Percentiles rank a stretch among this genome's conserved stretches.
These are phyloP conservation scores for Hypoxylon sp. DNA, from an alignment of 2,329 filamentous ascomycete species.

Conservation along the genomic window DNA sequence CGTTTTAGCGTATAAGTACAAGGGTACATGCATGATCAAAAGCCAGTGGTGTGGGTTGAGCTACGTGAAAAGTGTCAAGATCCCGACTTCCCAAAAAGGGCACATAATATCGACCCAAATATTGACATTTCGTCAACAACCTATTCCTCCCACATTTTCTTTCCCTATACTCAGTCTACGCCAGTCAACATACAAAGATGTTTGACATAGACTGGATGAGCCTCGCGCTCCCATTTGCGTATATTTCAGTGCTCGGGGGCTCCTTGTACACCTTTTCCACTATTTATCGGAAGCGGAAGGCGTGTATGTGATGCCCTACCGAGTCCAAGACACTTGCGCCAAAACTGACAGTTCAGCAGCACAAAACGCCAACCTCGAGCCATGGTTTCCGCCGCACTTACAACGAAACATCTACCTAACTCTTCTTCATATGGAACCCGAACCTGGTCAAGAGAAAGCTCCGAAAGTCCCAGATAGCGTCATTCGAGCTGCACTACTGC, in stretches of 20 bases:
- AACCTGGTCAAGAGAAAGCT: slow-evolving; percentile 75
- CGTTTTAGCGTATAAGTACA: slow-evolving; percentile 25
- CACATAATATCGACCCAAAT: slow-evolving; percentile 30
- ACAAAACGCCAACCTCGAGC: slow-evolving; percentile 86
- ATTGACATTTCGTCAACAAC: slow-evolving; percentile 20
- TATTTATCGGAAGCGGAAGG: slow-evolving; percentile 93
- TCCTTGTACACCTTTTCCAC: slow-evolving; percentile 93
- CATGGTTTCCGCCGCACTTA: slow-evolving; percentile 93
- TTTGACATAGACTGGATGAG: slow-evolving; percentile 82
- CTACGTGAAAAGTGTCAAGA: slow-evolving; percentile 55
- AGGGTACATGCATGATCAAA: slow-evolving; percentile 30
- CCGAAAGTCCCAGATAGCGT: slow-evolving; percentile 84
- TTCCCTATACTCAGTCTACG: slow-evolving; percentile 12
- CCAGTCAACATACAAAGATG: slow-evolving; percentile 58
- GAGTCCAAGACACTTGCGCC: slow-evolving; percentile 14
- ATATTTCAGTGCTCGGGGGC: slow-evolving; percentile 87
- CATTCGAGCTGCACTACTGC: slow-evolving; percentile 87
- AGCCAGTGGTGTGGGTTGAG: slow-evolving; percentile 22
- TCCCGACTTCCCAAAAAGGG: slow-evolving; percentile 45
- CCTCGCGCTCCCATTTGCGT: slow-evolving; percentile 88
- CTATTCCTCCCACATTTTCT: slow-evolving; percentile 26
- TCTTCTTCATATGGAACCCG: slow-evolving; percentile 82
- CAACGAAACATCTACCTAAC: slow-evolving; percentile 96
- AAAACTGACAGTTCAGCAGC: slow-evolving; percentile 61
- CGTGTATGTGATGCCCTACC: slow-evolving; percentile 67